These are phyloP conservation scores for Capsicum baccatum DNA, from an alignment of 257 asterid species.

Conservation along the genomic window DNA sequence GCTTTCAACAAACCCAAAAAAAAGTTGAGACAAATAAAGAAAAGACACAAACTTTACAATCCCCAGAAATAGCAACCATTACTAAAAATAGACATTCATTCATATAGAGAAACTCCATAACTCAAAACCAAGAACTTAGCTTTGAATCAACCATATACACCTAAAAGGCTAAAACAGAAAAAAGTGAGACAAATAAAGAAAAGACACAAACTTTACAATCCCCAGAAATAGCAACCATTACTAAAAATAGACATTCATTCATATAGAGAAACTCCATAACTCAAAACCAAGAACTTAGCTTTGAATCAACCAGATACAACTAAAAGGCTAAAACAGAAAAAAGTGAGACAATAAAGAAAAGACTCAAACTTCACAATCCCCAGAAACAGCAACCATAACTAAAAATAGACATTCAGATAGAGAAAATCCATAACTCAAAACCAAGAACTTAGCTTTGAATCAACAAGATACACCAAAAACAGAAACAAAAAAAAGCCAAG, in stretches of 20 bases:
- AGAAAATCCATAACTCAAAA: constrained; percentile 23
- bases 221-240: constrained; percentile 11
- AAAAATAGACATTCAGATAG: not conserved
- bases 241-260: constrained; percentile 8
- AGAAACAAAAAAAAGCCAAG: not conserved
- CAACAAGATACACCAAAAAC: constrained; percentile 1
- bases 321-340: constrained; percentile 26
- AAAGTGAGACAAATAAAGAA: constrained; percentile 28
- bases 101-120: constrained; percentile 22
- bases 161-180: constrained; percentile 15
- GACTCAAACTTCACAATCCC: constrained; percentile 35
- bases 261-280: constrained; percentile 17
- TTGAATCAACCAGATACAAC: constrained; percentile 19
- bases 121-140: constrained; percentile 41
- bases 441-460: constrained; percentile 41
- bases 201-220: constrained; percentile 34
- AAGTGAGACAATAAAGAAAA: constrained; percentile 27
- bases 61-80: constrained; percentile 12
- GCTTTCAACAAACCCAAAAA: constrained; percentile 49
- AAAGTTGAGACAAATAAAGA: constrained; percentile 26
- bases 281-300: constrained; percentile 42
- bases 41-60: constrained; percentile 34
- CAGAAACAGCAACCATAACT: not conserved
- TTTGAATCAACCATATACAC: constrained; percentile 21
- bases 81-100: not conserved